Evolutionary conservation across 257 asterid species (phyloP), one percentile per base, ranked within the genome.

Genomic region (Osmanthus fragrans): DNA sequence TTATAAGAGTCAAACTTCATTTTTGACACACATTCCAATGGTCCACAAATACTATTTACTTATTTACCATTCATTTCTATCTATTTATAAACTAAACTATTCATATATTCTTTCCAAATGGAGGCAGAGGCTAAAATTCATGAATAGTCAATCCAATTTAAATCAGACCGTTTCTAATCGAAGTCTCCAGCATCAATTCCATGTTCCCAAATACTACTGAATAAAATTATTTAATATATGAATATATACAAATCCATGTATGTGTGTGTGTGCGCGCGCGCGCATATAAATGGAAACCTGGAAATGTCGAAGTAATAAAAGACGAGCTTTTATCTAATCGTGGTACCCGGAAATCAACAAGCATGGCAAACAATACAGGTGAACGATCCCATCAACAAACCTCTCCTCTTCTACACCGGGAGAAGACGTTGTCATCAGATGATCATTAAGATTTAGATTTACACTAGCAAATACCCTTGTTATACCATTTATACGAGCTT

Each of bases 401-500:
- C 10, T 51, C 63, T 19, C 25, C 63, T 19, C 25, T 5, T 51
- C 25, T 51, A 18, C 63, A 5, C 25, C 1, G 63, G 63, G 6
- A 6, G 21, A 51, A 13, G 19, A 5, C 11, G 25, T 69, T 9
- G 18, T 32, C 49, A 29, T 64, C 71, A 21, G 58, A 77, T 68
- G 65, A 63, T 69, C 37, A 40, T 60, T 77, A 76, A 69, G 82
- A 76, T 67, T 63, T 36, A 49, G 54, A 79, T 51, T 32, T 69
- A 75, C 21, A 56, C 81, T 49, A 75, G 70, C 76, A 45, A 39
- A 76, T 16, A 74, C 66, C 74, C 77, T 73, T 42, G 27, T 25
- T 25, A 25, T 25, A 0, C 27, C 27, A 25, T 25, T 1, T 25
- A 25, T 25, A 25, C 27, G 27, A 25, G 27, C 27, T 25, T 25